These are phyloP conservation scores for Mycena belliarum DNA, from an alignment of 768 basidiomycete genomes.

Conservation along the genomic window DNA sequence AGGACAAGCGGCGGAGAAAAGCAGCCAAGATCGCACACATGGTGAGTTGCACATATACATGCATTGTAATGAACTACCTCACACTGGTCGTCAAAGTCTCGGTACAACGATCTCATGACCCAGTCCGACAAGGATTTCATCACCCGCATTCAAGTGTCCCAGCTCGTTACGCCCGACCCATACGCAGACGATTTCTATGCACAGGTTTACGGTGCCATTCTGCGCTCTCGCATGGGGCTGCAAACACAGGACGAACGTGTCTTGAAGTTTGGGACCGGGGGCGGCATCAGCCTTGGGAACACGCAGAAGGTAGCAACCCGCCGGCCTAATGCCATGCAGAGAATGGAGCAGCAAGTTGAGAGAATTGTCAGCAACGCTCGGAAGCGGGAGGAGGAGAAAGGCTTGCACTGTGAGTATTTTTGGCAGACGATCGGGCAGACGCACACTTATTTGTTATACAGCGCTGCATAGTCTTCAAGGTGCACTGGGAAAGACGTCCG, in stretches of 20 bases:
- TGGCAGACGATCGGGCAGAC: background rate
- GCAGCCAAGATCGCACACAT: constrained; percentile 88
- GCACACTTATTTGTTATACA: constrained; percentile 27
- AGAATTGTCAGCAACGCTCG: constrained; percentile 91
- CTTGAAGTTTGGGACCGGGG: constrained; percentile 79
- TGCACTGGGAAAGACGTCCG: constrained; percentile 92
- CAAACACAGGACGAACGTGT: constrained; percentile 76
- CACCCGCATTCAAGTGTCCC: constrained; percentile 97
- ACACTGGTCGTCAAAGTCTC: constrained; percentile 73
- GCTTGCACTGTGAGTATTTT: constrained; percentile 49
- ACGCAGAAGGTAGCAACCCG: constrained; percentile 67
- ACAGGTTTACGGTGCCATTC: constrained; percentile 87
- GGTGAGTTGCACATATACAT: constrained; percentile 51
- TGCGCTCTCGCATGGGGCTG: constrained; percentile 77
- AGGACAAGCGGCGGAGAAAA: constrained; percentile 78
- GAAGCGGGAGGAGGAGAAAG: constrained; percentile 83
- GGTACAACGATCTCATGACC: constrained; percentile 94
- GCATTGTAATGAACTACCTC: too few relatives aligned
- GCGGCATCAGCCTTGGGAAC: constrained; percentile 84
- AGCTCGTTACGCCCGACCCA: constrained; percentile 95
- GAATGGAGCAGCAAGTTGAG: constrained; percentile 95
- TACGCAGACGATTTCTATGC: constrained; percentile 99
- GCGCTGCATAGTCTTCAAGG: constrained; percentile 83
- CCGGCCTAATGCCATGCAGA: constrained; percentile 84
- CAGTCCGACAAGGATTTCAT: constrained; percentile 99